These are phyloP conservation scores for Rhodotorula glutinis DNA, from an alignment of 1,284 basidiomycete species.

Conservation along the genomic window DNA sequence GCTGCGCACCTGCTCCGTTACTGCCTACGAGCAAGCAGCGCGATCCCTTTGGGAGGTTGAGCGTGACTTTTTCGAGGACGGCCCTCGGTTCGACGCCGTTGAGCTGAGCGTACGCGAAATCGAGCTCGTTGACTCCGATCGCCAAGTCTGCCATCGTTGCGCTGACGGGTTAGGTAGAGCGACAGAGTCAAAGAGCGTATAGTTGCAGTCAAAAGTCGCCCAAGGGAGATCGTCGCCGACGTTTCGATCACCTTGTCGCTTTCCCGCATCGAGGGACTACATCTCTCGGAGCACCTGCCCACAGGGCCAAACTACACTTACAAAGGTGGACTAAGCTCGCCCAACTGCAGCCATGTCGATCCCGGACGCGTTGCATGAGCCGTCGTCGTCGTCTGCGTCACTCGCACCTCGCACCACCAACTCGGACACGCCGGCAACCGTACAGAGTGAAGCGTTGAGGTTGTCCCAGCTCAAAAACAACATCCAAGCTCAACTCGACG, in stretches of 20 bases:
- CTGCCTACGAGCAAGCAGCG: slow-evolving; percentile 81
- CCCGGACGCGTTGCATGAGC: not conserved
- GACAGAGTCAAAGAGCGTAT: not conserved
- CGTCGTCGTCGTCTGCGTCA: not conserved
- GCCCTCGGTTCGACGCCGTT: slow-evolving; percentile 39
- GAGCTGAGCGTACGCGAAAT: slow-evolving; percentile 58
- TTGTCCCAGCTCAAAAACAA: slow-evolving; percentile 52
- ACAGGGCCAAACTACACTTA: no score
- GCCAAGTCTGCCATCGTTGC: slow-evolving; percentile 41
- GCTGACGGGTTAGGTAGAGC: not conserved
- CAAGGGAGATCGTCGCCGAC: no score
- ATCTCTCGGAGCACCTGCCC: no score
- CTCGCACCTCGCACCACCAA: no score
- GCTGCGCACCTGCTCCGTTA: slow-evolving; percentile 69
- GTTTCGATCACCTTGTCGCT: not conserved
- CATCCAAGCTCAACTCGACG: slow-evolving; percentile 63
- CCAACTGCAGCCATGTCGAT: slow-evolving; percentile 4
- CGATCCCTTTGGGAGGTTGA: slow-evolving; percentile 67
- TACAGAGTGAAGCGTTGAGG: slow-evolving; percentile 19
- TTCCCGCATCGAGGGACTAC: no score
- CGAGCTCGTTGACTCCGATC: slow-evolving; percentile 61
- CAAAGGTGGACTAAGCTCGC: no score
- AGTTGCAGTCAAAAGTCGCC: no score
- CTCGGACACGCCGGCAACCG: not conserved
- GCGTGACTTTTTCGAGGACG: slow-evolving; percentile 60